Conservation (phyloP, 805 yeast genomes). For the Myxozyma nipponensis region DNA sequence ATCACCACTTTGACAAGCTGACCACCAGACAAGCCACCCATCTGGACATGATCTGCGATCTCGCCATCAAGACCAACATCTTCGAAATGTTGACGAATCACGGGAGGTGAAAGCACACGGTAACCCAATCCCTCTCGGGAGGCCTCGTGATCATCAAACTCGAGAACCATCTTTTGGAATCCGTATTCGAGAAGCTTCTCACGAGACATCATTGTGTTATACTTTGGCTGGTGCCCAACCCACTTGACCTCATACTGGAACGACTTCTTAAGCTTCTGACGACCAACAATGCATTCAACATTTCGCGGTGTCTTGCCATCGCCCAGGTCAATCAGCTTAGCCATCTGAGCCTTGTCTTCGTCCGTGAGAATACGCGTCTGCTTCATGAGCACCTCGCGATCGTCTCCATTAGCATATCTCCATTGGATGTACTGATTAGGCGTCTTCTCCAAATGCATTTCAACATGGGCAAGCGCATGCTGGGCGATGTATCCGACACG, state of each 20-base stretch:
- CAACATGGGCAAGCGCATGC: slow-evolving; percentile 96
- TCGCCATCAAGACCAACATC: slow-evolving; percentile 97
- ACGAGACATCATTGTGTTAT: slow-evolving; percentile 88
- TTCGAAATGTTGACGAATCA: slow-evolving; percentile 93
- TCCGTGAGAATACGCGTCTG: slow-evolving; percentile 85
- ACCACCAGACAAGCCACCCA: slow-evolving; percentile 96
- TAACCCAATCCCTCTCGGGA: slow-evolving; percentile 98
- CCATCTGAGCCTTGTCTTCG: slow-evolving; percentile 73
- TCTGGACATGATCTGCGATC: slow-evolving; percentile 95
- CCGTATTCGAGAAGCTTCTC: slow-evolving; percentile 79
- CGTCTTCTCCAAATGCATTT: slow-evolving; percentile 94
- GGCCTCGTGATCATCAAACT: slow-evolving; percentile 98
- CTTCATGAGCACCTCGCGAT: slow-evolving; percentile 90
- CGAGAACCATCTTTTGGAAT: slow-evolving; percentile 85
- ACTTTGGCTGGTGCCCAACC: slow-evolving; percentile 79
- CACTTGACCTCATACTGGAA: slow-evolving; percentile 97
- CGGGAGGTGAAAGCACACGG: slow-evolving; percentile 88
- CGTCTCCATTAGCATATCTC: slow-evolving; percentile 98
- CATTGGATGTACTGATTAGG: slow-evolving; percentile 97
- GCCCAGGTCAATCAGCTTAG: slow-evolving; percentile 68
- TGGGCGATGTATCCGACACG: slow-evolving; percentile 99
- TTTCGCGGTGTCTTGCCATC: slow-evolving; percentile 88
- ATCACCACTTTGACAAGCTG: slow-evolving; percentile 97
- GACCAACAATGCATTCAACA: slow-evolving; percentile 92
- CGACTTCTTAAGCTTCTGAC: slow-evolving; percentile 92